Base-by-base conservation (phyloP, 2,329 filamentous ascomycete species). In the Emergomyces orientalis region DNA sequence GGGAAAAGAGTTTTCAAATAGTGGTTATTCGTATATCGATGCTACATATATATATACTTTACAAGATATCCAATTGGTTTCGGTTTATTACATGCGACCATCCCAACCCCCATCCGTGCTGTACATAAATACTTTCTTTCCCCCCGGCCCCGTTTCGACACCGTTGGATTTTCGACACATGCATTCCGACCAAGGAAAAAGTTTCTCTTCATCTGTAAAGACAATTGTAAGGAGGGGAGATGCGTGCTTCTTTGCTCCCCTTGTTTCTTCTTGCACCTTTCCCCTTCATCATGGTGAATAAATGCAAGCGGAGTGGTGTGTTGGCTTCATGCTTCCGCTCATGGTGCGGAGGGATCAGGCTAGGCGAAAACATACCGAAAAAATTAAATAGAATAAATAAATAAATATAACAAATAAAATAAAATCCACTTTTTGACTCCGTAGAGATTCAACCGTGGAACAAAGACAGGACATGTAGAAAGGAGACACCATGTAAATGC, bases 401-500 rank as follows among this genome's bases (percentile, higher is more conserved):
- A n/a, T n/a, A n/a, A n/a, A n/a, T n/a, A n/a, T n/a, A n/a, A n/a
- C n/a, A n/a, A n/a, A n/a, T n/a, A n/a, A 45, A 47, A 19, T 34
- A 13, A 51, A 51, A 34, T n/a, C 19, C 41, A 59, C 57, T 34
- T 41, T 47, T 47, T 47, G 41, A 32, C 11, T 25, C 39, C 41
- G 41, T 59, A 59, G 41, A 47, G 25, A 27, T 25, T 59, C 57
- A 47, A 59, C 52, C 17, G 22, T 61, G 59, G 30, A 45, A 54
- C 8, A n/a, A 14, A 8, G 43, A 32, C 30, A 9, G 30, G 34
- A 27, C n/a, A 55, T 22, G 22, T 6, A 41, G 54, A 39, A 37
- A 27, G 22, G 6, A 25, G 22, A 57, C 54, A 41, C 54, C 54
- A 25, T 13, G 34, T 41, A 41, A 57, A 57, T 57, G 34, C 19